phyloP scores from a whole-genome alignment of 192 early-diverging fungal species.

The Coemansia sp. region DNA sequence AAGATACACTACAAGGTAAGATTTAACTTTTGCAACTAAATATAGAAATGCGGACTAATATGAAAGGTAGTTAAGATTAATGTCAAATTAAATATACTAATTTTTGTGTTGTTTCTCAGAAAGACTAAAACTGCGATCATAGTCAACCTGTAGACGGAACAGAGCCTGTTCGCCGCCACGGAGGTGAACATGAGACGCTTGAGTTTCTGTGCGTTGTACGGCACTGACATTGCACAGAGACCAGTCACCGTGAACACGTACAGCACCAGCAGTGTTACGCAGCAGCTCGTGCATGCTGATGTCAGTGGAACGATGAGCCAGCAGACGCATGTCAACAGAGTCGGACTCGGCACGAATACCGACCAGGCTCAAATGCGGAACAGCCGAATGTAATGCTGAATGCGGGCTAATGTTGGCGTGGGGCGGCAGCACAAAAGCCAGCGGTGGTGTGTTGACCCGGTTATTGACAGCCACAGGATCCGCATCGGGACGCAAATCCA shows the following conservation, averaged over 20 bases:
- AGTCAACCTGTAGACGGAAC: conserved; percentile 7
- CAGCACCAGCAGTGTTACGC: not conserved
- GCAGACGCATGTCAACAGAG: conserved; percentile 6
- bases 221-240: conserved; percentile 16
- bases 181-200: conserved; percentile 11
- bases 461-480: conserved; percentile 4
- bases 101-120: not conserved
- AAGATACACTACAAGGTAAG: too few relatives aligned
- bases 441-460: conserved; percentile 29
- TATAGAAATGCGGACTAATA: not conserved
- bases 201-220: not conserved
- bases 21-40: too few relatives aligned
- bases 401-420: not conserved
- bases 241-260: conserved; percentile 27
- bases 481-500: conserved; percentile 13
- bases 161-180: conserved; percentile 21
- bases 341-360: conserved; percentile 18
- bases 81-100: not conserved
- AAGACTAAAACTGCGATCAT: not conserved
- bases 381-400: not conserved
- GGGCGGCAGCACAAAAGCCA: conserved; percentile 29
- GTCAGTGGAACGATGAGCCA: not conserved
- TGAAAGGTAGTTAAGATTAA: not conserved
- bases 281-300: conserved; percentile 1
- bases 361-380: conserved; percentile 17